A percentile compares a stretch with the other conserved stretches of the same genome.
These are phyloP conservation scores for Seminavis robusta DNA, from an alignment of 108 stramenopile species.

Conservation along the genomic window DNA sequence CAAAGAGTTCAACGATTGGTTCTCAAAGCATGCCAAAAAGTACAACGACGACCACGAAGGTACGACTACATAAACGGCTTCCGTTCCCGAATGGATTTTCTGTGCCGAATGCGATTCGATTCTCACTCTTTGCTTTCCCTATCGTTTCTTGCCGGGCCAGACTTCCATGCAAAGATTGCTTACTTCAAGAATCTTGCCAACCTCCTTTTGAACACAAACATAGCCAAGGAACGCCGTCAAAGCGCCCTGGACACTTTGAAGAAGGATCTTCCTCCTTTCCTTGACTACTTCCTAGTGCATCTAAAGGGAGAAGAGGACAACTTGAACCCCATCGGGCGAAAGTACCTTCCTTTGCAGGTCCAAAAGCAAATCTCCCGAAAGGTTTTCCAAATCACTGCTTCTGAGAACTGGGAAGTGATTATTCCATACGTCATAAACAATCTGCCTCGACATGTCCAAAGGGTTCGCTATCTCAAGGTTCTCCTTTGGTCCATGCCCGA, in stretches of 20 bases:
- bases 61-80: too few relatives aligned
- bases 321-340: conserved; percentile 20
- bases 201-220: conserved; percentile 10
- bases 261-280: conserved; percentile 17
- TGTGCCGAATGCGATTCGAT: too few relatives aligned
- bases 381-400: conserved; percentile 16
- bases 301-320: conserved; percentile 26
- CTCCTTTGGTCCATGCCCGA: conserved; percentile 29
- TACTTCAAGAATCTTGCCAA: conserved; percentile 2
- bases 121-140: too few relatives aligned
- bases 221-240: conserved; percentile 13
- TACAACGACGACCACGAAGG: conserved; percentile 29
- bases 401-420: conserved; percentile 30
- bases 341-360: conserved; percentile 21
- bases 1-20: conserved; percentile 28
- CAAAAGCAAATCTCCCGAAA: conserved; percentile 21
- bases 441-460: conserved; percentile 24
- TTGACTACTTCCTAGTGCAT: conserved; percentile 23
- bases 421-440: conserved; percentile 23
- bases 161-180: conserved; percentile 10
- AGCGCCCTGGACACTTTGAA: conserved; percentile 11
- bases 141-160: too few relatives aligned
- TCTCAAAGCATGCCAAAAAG: conserved; percentile 19
- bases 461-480: conserved; percentile 31
- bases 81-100: too few relatives aligned